Conservation (phyloP, 257 asterid species). For the Scutellaria minor region DNA sequence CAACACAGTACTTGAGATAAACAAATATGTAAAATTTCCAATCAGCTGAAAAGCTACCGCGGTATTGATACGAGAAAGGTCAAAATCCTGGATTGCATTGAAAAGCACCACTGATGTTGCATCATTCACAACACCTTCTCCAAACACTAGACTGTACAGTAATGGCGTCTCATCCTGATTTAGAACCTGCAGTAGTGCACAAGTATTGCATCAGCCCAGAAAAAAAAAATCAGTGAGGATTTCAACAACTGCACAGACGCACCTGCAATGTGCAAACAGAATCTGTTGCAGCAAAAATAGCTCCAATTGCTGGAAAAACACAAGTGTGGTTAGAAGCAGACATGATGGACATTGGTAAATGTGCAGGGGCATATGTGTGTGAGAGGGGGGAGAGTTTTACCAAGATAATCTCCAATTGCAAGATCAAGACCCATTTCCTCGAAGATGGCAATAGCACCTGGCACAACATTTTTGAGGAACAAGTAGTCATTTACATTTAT, state of each 20-base stretch:
- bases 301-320: constrained; percentile 62
- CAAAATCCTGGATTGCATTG: constrained; percentile 71
- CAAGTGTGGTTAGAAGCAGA: constrained; percentile 31
- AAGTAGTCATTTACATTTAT: constrained; percentile 7
- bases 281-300: constrained; percentile 78
- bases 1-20: constrained; percentile 56
- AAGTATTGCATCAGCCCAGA: constrained; percentile 23
- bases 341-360: neutral
- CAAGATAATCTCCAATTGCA: constrained; percentile 83
- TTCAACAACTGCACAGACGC: constrained; percentile 22
- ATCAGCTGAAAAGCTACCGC: constrained; percentile 47
- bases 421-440: constrained; percentile 69
- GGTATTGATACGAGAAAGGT: constrained; percentile 48
- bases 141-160: constrained; percentile 69
- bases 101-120: constrained; percentile 78
- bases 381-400: constrained; percentile 43
- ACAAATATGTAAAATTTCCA: constrained; percentile 58
- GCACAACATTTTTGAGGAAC: constrained; percentile 29
- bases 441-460: constrained; percentile 81
- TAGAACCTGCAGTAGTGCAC: constrained; percentile 52
- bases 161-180: constrained; percentile 71
- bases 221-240: neutral
- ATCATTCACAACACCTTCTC: constrained; percentile 79
- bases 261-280: constrained; percentile 81
- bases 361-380: neutral